These are phyloP conservation scores for Elongisporangium anandrum DNA, from an alignment of 352 stramenopile species.

Conservation along the genomic window DNA sequence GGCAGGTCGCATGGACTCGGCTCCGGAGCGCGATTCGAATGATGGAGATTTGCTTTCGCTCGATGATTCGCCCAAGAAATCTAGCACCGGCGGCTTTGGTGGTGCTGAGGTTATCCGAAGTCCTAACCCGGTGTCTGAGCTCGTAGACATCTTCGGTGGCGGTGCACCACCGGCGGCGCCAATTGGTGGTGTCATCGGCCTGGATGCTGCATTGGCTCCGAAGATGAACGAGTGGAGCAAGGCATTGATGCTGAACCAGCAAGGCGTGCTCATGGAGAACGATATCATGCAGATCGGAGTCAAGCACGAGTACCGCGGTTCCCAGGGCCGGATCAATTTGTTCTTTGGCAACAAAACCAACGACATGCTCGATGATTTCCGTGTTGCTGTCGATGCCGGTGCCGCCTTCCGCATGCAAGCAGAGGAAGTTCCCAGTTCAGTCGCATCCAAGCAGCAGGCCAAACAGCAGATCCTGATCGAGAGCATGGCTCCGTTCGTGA, in stretches of 20 bases:
- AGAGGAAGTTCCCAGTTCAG: conserved; percentile 62
- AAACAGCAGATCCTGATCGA: conserved; percentile 92
- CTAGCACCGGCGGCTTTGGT: conserved; percentile 7
- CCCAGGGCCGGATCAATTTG: conserved; percentile 91
- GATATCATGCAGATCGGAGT: conserved; percentile 92
- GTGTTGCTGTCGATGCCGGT: conserved; percentile 53
- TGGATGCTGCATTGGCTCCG: conserved; percentile 39
- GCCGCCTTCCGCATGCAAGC: conserved; percentile 52
- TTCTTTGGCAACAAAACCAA: conserved; percentile 94
- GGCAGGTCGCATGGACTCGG: conserved; percentile 5
- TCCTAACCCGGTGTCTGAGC: conserved; percentile 47
- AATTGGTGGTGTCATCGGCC: conserved; percentile 14
- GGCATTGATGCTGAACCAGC: conserved; percentile 87
- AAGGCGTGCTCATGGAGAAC: conserved; percentile 91
- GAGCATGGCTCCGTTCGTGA: conserved; percentile 89
- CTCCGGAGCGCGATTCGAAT: conserved; percentile 13
- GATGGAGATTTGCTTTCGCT: conserved; percentile 54
- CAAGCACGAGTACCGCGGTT: conserved; percentile 95
- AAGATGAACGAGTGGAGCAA: conserved; percentile 70
- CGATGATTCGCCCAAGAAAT: conserved; percentile 28
- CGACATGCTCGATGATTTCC: conserved; percentile 80
- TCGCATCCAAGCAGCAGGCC: conserved; percentile 88
- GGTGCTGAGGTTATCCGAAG: conserved; percentile 34
- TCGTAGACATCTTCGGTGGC: conserved; percentile 47
- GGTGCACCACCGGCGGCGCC: conserved; percentile 4